Evolutionary conservation across 805 yeast species (phyloP).

Genomic region (Millerago galiae): DNA sequence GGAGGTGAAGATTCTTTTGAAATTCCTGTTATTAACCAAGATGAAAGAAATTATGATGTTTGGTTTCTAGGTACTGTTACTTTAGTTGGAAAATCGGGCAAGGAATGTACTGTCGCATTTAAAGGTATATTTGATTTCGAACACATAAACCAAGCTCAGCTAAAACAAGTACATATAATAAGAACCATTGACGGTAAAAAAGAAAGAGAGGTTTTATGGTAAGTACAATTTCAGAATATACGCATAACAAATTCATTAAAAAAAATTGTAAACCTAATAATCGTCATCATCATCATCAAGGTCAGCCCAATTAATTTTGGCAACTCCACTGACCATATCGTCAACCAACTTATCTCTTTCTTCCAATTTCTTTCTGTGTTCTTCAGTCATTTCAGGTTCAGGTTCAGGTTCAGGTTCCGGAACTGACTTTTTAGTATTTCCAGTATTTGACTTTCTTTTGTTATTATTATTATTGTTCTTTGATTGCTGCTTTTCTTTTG

Average conservation of each 20-base stretch:
- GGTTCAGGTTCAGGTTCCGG: not conserved
- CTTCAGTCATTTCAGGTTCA: conserved; percentile 6
- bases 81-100: conserved; percentile 15
- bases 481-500: conserved; percentile 4
- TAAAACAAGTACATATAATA: conserved; percentile 15
- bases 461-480: not conserved
- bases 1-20: conserved; percentile 18
- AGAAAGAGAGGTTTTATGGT: conserved; percentile 17
- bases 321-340: conserved; percentile 13
- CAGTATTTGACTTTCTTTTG: not conserved
- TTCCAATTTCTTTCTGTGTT: conserved; percentile 5
- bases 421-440: not conserved
- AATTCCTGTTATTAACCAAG: conserved; percentile 17
- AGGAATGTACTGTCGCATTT: conserved; percentile 15
- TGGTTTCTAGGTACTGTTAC: conserved; percentile 18
- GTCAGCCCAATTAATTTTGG: conserved; percentile 19
- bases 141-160: conserved; percentile 21
- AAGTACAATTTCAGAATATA: not conserved
- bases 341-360: conserved; percentile 8
- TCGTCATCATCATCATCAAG: conserved; percentile 15
- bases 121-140: conserved; percentile 22
- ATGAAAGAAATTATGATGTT: conserved; percentile 11
- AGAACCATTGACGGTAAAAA: conserved; percentile 14
- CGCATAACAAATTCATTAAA: not conserved
- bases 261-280: too few species aligned